A percentile compares a stretch with the other conserved stretches of the same genome.
Conservation (phyloP, 345 rosid species). For the Raphanus raphanistrum region DNA sequence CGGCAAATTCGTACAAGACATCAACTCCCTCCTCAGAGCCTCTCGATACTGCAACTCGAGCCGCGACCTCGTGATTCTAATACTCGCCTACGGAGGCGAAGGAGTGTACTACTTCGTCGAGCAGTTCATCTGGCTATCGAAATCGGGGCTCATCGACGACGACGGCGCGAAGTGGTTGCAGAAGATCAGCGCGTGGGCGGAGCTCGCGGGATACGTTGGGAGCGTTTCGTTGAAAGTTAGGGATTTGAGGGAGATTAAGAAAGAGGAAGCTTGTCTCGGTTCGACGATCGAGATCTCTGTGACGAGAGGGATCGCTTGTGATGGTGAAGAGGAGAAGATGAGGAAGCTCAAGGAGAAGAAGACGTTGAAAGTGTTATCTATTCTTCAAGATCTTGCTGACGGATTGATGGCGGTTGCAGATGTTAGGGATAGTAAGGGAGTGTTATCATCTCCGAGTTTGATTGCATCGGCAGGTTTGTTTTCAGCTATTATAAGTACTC, state of each 20-base stretch:
- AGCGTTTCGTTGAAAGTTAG: slow-evolving; percentile 65
- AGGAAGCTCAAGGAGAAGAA: slow-evolving; percentile 67
- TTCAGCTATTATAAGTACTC: slow-evolving; percentile 85
- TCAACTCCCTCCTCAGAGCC: slow-evolving; percentile 64
- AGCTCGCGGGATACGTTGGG: slow-evolving; percentile 72
- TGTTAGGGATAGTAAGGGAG: slow-evolving; percentile 66
- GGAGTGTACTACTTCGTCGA: not conserved
- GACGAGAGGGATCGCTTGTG: slow-evolving; percentile 47
- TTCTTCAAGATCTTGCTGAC: slow-evolving; percentile 83
- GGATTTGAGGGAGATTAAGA: slow-evolving; percentile 61
- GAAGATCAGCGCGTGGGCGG: slow-evolving; percentile 76
- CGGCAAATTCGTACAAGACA: slow-evolving; percentile 86
- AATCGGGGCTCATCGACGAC: slow-evolving; percentile 83
- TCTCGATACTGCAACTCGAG: slow-evolving; percentile 37
- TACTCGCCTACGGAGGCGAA: slow-evolving; percentile 24
- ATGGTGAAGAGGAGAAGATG: slow-evolving; percentile 53
- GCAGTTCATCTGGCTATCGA: slow-evolving; percentile 60
- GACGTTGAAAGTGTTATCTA: slow-evolving; percentile 68
- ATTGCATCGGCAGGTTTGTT: slow-evolving; percentile 73
- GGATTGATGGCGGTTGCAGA: slow-evolving; percentile 80
- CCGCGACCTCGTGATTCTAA: not conserved
- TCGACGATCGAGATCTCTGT: slow-evolving; percentile 54
- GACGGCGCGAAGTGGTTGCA: slow-evolving; percentile 54
- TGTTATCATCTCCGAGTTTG: slow-evolving; percentile 53
- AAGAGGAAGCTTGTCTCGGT: slow-evolving; percentile 54